These are phyloP conservation scores for Cymbopogon flexuosus DNA, from an alignment of 202 grass and related monocot species.

Conservation along the genomic window DNA sequence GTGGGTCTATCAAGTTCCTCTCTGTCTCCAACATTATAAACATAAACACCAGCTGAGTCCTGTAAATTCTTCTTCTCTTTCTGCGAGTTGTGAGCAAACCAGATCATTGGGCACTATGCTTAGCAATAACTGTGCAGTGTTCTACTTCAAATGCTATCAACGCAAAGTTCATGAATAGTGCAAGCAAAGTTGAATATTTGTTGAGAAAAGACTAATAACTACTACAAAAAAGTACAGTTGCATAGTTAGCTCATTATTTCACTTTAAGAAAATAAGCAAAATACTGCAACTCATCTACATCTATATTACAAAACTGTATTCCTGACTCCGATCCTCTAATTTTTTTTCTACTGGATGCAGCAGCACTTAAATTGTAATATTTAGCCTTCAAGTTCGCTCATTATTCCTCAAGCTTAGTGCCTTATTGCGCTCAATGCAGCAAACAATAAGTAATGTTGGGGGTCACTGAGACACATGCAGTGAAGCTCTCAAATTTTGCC, in stretches of 20 bases:
- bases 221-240: background rate
- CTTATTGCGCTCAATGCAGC: background rate
- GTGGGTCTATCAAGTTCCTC: conserved; percentile 74
- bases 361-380: background rate
- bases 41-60: conserved; percentile 75
- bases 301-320: background rate
- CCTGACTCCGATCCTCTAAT: background rate
- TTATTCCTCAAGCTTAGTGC: background rate
- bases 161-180: background rate
- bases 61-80: conserved; percentile 97
- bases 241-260: background rate
- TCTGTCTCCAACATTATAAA: conserved; percentile 81
- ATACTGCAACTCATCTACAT: background rate
- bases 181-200: background rate
- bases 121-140: conserved; percentile 2
- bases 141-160: background rate
- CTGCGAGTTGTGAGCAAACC: conserved; percentile 41
- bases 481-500: background rate
- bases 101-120: conserved; percentile 10
- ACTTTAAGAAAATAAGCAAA: conserved; percentile 4
- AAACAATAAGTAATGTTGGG: background rate
- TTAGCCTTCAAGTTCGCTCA: background rate
- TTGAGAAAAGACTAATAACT: conserved; percentile 17
- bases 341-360: background rate
- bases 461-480: background rate